Percentiles rank a stretch among this genome's conserved stretches.
Conservation (phyloP, 345 rosid genomes). For the Lepidium africanum region DNA sequence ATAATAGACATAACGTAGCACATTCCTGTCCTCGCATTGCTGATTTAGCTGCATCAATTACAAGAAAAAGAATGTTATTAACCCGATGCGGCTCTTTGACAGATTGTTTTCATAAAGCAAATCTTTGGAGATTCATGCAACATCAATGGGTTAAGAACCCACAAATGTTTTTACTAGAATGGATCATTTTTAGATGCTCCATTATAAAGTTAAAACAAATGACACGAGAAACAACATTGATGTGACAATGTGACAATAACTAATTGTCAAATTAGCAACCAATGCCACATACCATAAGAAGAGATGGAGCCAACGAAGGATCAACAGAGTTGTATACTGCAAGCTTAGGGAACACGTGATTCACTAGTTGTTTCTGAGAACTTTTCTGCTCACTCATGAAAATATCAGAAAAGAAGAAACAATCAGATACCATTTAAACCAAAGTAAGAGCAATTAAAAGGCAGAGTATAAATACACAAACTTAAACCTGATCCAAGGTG, state of each 20-base stretch:
- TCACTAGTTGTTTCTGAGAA: conserved; percentile 84
- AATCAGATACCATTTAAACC: background rate
- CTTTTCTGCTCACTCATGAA: conserved; percentile 49
- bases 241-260: background rate
- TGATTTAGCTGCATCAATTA: conserved; percentile 69
- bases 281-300: conserved; percentile 68
- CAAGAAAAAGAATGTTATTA: conserved; percentile 5
- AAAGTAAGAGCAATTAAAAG: background rate
- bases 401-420: background rate
- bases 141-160: background rate
- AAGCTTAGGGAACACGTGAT: conserved; percentile 92
- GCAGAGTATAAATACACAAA: background rate
- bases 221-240: background rate
- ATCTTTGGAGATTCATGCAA: background rate
- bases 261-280: background rate
- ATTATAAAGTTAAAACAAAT: background rate
- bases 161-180: background rate
- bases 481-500: conserved; percentile 78
- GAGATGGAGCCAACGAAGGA: conserved; percentile 97
- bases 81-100: background rate
- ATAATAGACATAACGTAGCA: conserved; percentile 95
- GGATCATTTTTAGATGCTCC: background rate
- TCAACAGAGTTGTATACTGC: conserved; percentile 98
- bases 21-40: conserved; percentile 92
- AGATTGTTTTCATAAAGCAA: conserved; percentile 6